Conservation (phyloP, 345 rosid genomes). For the Eucalyptus polybractea region DNA sequence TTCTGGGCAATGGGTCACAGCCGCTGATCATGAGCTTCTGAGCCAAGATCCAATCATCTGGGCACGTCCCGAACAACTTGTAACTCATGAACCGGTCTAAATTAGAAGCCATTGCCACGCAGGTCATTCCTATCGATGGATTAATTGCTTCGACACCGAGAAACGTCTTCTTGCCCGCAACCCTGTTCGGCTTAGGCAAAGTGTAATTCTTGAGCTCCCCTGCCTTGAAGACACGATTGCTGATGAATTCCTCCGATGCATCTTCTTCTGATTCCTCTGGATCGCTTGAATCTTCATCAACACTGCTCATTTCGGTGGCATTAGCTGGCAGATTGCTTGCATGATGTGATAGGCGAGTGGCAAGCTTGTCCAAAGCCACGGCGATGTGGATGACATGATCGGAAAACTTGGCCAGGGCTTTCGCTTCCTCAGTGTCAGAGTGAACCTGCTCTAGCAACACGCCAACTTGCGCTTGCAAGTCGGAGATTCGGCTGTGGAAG, state of each 20-base stretch:
- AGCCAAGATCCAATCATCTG: slow-evolving; percentile 33
- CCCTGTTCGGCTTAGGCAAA: slow-evolving; percentile 24
- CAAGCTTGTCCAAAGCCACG: slow-evolving; percentile 31
- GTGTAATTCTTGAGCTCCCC: slow-evolving; percentile 29
- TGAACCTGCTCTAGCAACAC: slow-evolving; percentile 27
- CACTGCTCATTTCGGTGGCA: slow-evolving; percentile 3
- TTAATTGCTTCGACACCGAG: slow-evolving; percentile 32
- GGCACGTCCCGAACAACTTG: slow-evolving; percentile 22
- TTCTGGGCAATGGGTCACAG: slow-evolving; percentile 45
- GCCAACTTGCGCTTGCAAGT: slow-evolving; percentile 24
- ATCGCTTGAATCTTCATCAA: slow-evolving; percentile 16
- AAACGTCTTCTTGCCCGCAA: slow-evolving; percentile 23
- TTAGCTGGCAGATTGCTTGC: not conserved
- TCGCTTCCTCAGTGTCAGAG: slow-evolving; percentile 2
- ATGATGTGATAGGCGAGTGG: slow-evolving; percentile 1
- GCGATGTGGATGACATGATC: slow-evolving; percentile 35
- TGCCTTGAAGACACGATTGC: slow-evolving; percentile 9
- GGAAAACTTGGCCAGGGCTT: slow-evolving; percentile 12
- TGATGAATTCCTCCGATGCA: slow-evolving; percentile 1
- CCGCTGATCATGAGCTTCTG: slow-evolving; percentile 35
- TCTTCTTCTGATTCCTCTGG: slow-evolving; percentile 9
- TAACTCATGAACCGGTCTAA: slow-evolving; percentile 32
- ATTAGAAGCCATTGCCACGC: slow-evolving; percentile 8
- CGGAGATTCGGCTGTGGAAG: slow-evolving; percentile 13
- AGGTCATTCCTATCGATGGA: slow-evolving; percentile 27